Conservation (phyloP, 169 alveolate species). For the Plasmodium blacklocki region DNA sequence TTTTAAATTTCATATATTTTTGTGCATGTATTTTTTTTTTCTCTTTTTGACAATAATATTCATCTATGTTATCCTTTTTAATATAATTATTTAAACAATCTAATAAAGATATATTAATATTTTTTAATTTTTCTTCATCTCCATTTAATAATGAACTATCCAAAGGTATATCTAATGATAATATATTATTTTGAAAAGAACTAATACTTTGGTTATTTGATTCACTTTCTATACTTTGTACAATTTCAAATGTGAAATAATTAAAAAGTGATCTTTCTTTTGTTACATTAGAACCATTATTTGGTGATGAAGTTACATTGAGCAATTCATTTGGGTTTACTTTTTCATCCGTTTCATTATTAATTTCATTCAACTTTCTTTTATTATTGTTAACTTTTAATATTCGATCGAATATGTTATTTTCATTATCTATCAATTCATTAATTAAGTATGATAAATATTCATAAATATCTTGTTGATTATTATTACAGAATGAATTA, state of each 20-base stretch:
- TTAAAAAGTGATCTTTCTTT: conserved; percentile 43
- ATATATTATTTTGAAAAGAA: conserved; percentile 53
- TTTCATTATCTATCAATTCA: conserved; percentile 51
- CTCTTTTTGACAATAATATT: conserved; percentile 38
- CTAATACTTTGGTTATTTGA: conserved; percentile 23
- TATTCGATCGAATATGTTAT: conserved; percentile 27
- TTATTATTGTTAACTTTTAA: conserved; percentile 4
- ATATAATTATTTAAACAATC: conserved; percentile 54
- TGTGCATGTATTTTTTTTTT: conserved; percentile 37
- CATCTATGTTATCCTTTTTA: conserved; percentile 45
- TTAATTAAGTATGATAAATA: conserved; percentile 30
- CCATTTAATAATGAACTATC: conserved; percentile 32
- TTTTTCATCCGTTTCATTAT: neutral
- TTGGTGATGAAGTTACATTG: neutral
- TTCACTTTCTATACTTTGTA: conserved; percentile 33
- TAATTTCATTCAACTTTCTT: conserved; percentile 14
- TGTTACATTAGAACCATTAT: neutral
- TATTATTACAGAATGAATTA: conserved; percentile 36
- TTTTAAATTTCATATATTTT: conserved; percentile 75
- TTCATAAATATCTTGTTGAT: conserved; percentile 70
- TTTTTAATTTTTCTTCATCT: conserved; percentile 6
- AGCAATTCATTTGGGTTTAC: neutral
- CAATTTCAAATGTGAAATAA: conserved; percentile 60
- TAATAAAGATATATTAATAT: conserved; percentile 19
- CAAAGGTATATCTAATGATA: conserved; percentile 48